These are phyloP conservation scores for sunflower (Helianthus annuus) DNA, from an alignment of 129 eudicot species.

Conservation along the genomic window HanXRQr2.0-SUNRISE NC_035434.2:151197573-151198072, in stretches of 20 bases:
- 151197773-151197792: conserved; percentile 16
- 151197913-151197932: no score
- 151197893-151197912: no score
- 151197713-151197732: conserved; percentile 24
- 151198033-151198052: no score
- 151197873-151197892: not conserved
- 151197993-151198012: no score
- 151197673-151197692: conserved; percentile 11
- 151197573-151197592: not conserved
- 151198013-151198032: no score
- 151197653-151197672: conserved; percentile 22
- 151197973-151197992: no score
- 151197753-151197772: conserved; percentile 27
- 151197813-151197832: conserved; percentile 13
- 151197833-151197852: conserved; percentile 5
- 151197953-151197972: no score
- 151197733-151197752: conserved; percentile 27
- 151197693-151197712: not conserved
- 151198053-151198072: no score
- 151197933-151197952: no score
- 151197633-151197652: not conserved
- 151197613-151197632: conserved; percentile 36
- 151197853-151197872: not conserved
- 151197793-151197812: conserved; percentile 34
- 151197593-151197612: conserved; percentile 27